Evolutionary conservation across 2,329 filamentous ascomycete genomes (phyloP), one percentile per base, ranked within the genome.

Genomic region (Diplocarpon rosae): DNA sequence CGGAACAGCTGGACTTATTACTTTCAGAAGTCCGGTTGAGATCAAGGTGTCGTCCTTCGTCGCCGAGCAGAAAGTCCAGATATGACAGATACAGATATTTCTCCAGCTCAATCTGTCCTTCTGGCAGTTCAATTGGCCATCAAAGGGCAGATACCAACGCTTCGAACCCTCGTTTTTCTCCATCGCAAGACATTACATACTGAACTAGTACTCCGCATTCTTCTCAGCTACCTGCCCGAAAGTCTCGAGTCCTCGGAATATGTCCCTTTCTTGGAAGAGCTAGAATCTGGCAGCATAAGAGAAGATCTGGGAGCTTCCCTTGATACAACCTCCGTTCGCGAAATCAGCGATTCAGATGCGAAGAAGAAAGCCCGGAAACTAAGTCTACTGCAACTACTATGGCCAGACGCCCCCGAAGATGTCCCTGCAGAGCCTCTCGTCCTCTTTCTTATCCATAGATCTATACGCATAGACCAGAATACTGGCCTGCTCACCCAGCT

Each of bases 161-260:
- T 92, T 48, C 70, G 73, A 45, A 69, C 68, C 42, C 68, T 92
- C 50, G 71, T 76, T 42, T 68, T 72, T 16, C 66, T 69, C 32
- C 67, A 83, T 54, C 63, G 65, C 42, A 66, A 72, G 43, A 70
- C 80, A 31, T 68, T 92, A 43, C 69, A 73, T 24, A 71, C 74
- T 36, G 76, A 83, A 45, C 66, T 87, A 12, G 60, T 85, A 17
- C 69, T 92, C 46, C 78, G 82, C 36, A 78, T 92, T 42, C 65
- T 93, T 16, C 71, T 93, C 37, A 85, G 81, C 15, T 85, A 82
- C 59, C 70, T 93, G 1, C 86, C 87, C 20, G 85, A 90, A 62
- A 80, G 74, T 35, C 59, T 78, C 5, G 73, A 74, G 5, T 78
- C 85, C 5, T 64, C 64, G n/a, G 61, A 68, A 37, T 89, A 89